Conservation (phyloP, 192 early-diverging fungal genomes). For the Phycomyces nitens region DNA sequence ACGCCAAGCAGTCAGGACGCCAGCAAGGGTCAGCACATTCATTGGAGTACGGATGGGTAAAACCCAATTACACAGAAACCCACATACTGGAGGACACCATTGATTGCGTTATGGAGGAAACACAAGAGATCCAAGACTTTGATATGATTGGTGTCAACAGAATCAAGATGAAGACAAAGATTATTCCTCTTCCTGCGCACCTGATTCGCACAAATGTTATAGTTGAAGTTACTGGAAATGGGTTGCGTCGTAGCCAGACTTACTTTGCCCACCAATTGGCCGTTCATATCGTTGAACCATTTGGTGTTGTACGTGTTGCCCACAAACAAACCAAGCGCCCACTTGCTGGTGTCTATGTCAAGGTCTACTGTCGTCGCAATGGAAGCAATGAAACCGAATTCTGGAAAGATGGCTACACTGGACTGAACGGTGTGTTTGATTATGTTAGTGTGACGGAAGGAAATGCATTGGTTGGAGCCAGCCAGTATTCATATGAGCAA, state of each 20-base stretch:
- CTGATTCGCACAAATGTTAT: slow-evolving; percentile 15
- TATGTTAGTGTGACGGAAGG: slow-evolving; percentile 42
- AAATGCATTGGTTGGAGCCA: slow-evolving; percentile 19
- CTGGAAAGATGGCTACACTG: slow-evolving; percentile 55
- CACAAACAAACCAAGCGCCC: slow-evolving; percentile 28
- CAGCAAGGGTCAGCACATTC: not conserved
- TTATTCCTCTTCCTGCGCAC: not conserved
- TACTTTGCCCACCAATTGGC: slow-evolving; percentile 41
- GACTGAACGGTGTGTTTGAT: slow-evolving; percentile 45
- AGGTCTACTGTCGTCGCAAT: slow-evolving; percentile 44
- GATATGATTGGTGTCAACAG: not conserved
- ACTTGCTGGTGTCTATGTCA: slow-evolving; percentile 45
- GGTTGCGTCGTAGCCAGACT: slow-evolving; percentile 31
- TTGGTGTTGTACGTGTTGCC: slow-evolving; percentile 37
- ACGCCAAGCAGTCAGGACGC: not conserved
- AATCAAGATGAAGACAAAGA: slow-evolving; percentile 1
- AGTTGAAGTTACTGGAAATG: slow-evolving; percentile 33
- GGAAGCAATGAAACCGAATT: slow-evolving; percentile 24
- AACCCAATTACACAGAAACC: slow-evolving; percentile 35
- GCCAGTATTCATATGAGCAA: not conserved
- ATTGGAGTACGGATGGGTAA: slow-evolving; percentile 34
- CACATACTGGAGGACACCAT: slow-evolving; percentile 1
- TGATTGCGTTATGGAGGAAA: not conserved
- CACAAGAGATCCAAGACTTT: not conserved
- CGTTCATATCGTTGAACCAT: slow-evolving; percentile 36